Conservation (phyloP, 129 eudicot genomes). For the sunflower (Helianthus annuus) region DNA sequence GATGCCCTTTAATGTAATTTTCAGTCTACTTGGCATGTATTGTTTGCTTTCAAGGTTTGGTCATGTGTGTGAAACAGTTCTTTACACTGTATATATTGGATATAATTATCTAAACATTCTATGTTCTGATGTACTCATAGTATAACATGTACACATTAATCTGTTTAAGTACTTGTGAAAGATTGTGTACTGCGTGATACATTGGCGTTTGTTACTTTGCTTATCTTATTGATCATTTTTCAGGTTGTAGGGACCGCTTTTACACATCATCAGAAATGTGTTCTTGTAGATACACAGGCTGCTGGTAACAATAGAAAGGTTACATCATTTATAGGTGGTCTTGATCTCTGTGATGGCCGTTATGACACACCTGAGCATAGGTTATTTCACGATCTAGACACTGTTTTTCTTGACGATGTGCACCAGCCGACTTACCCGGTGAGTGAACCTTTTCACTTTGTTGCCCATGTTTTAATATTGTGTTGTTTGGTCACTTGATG, state of each 20-base stretch:
- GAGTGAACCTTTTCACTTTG: constrained; percentile 29
- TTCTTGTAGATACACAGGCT: constrained; percentile 88
- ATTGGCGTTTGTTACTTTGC: constrained; percentile 8
- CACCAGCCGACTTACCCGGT: constrained; percentile 84
- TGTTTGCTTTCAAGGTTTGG: constrained; percentile 19
- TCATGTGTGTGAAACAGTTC: constrained; percentile 14
- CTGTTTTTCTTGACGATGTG: constrained; percentile 72
- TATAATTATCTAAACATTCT: background rate
- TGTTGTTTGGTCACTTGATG: background rate
- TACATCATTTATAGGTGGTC: constrained; percentile 86
- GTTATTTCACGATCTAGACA: constrained; percentile 70
- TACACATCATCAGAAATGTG: constrained; percentile 98
- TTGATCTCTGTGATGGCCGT: constrained; percentile 98
- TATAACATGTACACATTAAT: constrained; percentile 16
- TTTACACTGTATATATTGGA: background rate
- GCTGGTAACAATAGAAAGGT: constrained; percentile 68
- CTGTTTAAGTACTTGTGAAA: background rate
- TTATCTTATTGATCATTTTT: constrained; percentile 31
- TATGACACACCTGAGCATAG: constrained; percentile 96
- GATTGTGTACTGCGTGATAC: background rate
- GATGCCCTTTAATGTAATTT: constrained; percentile 11
- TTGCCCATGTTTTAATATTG: constrained; percentile 7
- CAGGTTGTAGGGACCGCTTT: constrained; percentile 88
- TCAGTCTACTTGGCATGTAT: constrained; percentile 14
- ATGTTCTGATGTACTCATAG: constrained; percentile 12